These are phyloP conservation scores for Penicillium sp. DNA, from an alignment of 2,329 filamentous ascomycete genomes.

Conservation along the genomic window DNA sequence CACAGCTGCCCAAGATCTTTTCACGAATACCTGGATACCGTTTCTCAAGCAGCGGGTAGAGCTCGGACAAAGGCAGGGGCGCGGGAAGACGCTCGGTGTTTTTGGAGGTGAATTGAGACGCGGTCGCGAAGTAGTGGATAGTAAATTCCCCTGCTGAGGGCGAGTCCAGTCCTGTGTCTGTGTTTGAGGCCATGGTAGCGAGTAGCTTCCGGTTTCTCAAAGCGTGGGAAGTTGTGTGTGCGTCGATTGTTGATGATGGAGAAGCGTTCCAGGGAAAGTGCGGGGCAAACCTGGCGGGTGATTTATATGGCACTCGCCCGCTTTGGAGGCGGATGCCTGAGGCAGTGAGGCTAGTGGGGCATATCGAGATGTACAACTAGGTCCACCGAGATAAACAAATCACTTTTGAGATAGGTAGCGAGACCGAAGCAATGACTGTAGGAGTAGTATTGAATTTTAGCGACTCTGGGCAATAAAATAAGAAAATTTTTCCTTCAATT, in stretches of 20 bases:
- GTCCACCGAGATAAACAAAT: no score
- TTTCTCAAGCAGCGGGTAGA: conserved; percentile 43
- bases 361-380: no score
- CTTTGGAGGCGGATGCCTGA: background rate
- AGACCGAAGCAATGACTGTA: no score
- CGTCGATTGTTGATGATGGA: background rate
- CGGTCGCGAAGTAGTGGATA: conserved; percentile 50
- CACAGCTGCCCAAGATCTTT: conserved; percentile 43
- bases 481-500: no score
- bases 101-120: conserved; percentile 44
- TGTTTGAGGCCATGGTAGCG: background rate
- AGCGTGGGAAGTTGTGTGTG: background rate
- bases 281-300: background rate
- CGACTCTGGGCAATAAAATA: no score
- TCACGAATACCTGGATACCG: conserved; percentile 45
- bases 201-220: background rate
- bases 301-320: background rate
- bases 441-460: no score
- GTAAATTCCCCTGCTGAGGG: conserved; percentile 33
- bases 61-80: conserved; percentile 39
- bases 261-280: background rate
- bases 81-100: conserved; percentile 44
- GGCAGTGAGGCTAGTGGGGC: no score
- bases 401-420: no score
- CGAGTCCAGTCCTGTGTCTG: background rate